Evolutionary conservation across 345 rosid genomes (phyloP).

Genomic region (Rhodomyrtus tomentosa): DNA sequence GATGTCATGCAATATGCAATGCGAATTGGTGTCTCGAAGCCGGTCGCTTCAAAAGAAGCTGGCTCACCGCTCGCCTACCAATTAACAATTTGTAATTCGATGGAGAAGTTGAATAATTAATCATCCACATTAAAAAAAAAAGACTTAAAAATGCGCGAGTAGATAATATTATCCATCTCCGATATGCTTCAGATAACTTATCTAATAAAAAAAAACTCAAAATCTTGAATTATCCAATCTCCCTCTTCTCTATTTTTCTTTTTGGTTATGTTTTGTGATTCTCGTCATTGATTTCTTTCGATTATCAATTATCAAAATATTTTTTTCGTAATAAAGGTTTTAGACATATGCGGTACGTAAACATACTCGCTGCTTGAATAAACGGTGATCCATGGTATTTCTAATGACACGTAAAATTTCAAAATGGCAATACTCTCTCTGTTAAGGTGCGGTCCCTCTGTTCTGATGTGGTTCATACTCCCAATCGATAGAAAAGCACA

Average conservation of each 20-base stretch:
- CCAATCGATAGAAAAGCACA: too few relatives aligned
- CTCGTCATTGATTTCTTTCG: background rate
- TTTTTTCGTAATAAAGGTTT: background rate
- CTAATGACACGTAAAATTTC: background rate
- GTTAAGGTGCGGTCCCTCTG: too few relatives aligned
- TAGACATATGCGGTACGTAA: rapidly evolving
- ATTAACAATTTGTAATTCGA: background rate
- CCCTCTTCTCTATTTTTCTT: background rate
- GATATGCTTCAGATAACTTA: background rate
- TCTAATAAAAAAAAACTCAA: background rate
- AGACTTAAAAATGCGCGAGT: background rate
- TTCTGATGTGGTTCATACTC: too few relatives aligned
- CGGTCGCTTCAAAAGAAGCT: background rate
- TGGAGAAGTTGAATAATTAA: background rate
- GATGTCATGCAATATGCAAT: background rate
- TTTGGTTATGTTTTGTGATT: background rate
- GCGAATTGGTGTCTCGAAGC: background rate
- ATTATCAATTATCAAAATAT: background rate
- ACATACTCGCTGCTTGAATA: background rate
- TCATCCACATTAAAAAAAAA: background rate
- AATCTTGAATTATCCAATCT: background rate
- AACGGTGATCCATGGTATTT: background rate
- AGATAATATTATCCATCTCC: background rate
- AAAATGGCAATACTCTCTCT: background rate
- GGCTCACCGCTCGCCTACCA: rapidly evolving